These are phyloP conservation scores for Podospora sp. DNA, from an alignment of 495 filamentous ascomycete genomes.

Conservation along the genomic window DNA sequence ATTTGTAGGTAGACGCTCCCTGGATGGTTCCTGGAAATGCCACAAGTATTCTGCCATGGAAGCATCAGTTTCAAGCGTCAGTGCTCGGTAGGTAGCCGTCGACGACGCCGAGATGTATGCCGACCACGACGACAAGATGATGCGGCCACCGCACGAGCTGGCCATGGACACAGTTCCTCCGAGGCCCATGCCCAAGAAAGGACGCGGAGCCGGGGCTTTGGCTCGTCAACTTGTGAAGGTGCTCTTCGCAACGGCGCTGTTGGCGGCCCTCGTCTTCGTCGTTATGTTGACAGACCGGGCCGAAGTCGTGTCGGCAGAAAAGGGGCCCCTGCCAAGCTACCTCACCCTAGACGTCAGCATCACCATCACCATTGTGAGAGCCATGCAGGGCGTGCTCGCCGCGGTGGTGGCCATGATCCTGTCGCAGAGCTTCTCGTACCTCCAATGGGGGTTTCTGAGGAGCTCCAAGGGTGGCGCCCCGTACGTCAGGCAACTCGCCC, in stretches of 20 bases:
- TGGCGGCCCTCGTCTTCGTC: neutral
- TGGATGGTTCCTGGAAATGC: neutral
- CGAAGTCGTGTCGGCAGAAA: neutral
- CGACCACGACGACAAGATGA: neutral
- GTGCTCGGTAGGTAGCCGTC: neutral
- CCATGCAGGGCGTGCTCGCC: neutral
- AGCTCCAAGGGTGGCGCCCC: neutral
- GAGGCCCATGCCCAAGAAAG: neutral
- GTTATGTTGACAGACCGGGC: neutral
- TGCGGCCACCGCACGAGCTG: neutral
- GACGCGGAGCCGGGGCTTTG: neutral
- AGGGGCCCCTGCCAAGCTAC: neutral
- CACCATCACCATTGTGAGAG: slow-evolving; percentile 1
- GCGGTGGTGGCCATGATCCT: neutral
- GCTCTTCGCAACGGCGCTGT: neutral
- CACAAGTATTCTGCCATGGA: neutral
- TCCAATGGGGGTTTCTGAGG: slow-evolving; percentile 4
- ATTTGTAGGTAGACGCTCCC: neutral
- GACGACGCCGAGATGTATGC: neutral
- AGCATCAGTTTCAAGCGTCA: neutral
- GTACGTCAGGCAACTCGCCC: slow-evolving; percentile 2
- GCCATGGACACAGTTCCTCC: neutral
- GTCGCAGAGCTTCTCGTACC: neutral
- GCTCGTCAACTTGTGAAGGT: neutral
- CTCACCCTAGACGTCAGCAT: neutral